Conservation (phyloP, 768 basidiomycete species). For the Scleroderma citrinum region DNA sequence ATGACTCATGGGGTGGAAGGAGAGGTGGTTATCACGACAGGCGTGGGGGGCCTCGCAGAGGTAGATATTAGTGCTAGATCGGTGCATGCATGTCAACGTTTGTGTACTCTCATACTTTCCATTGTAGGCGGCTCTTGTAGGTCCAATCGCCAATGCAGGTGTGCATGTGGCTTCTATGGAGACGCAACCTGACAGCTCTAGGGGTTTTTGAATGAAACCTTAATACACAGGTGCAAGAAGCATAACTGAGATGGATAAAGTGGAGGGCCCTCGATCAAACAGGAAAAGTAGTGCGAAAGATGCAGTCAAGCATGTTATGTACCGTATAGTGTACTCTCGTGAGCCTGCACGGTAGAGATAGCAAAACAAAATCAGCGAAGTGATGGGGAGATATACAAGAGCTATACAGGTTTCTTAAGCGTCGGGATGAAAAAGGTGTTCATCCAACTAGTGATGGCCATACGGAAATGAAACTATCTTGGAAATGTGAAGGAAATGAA, state of each 20-base stretch:
- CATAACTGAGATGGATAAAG: background rate
- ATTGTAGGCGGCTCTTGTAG: no score
- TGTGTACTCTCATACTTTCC: no score
- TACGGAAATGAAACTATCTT: background rate
- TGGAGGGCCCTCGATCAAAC: background rate
- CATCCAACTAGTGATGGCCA: no score
- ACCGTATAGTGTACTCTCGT: background rate
- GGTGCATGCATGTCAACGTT: background rate
- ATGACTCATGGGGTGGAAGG: constrained; percentile 34
- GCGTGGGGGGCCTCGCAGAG: constrained; percentile 27
- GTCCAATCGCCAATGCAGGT: no score
- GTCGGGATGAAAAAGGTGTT: no score
- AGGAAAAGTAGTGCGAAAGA: background rate
- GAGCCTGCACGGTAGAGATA: no score
- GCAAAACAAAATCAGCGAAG: background rate
- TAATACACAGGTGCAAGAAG: background rate
- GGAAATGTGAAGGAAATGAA: background rate
- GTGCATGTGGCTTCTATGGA: no score
- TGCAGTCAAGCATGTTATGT: background rate
- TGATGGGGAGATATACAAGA: no score
- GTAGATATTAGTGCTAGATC: constrained; percentile 12
- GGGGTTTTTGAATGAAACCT: no score
- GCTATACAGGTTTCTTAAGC: no score
- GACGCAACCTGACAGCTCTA: no score
- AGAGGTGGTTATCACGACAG: constrained; percentile 30